Evolutionary conservation across 2,329 filamentous ascomycete genomes (phyloP).

Genomic region (Venturia effusa): DNA sequence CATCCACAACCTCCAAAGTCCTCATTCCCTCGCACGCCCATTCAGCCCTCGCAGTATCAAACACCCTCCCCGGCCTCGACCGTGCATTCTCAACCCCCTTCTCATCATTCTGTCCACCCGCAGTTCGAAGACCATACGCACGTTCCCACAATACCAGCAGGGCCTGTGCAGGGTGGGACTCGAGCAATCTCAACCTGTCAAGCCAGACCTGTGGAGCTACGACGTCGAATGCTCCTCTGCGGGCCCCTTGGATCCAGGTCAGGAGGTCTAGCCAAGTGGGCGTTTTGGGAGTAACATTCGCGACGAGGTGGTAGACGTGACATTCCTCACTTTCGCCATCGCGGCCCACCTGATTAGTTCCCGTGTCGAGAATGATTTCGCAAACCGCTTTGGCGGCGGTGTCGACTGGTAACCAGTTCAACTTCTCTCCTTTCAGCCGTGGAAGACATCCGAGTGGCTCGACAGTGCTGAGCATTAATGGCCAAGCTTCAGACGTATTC

Average conservation of each 20-base stretch:
- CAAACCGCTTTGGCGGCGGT: slow-evolving; percentile 18
- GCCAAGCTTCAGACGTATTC: slow-evolving; percentile 41
- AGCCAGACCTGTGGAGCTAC: neutral
- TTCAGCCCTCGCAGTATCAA: neutral
- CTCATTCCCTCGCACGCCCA: neutral
- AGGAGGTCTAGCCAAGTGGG: neutral
- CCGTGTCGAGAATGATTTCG: slow-evolving; percentile 9
- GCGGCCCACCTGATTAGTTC: neutral
- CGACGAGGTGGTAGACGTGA: neutral
- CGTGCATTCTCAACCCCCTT: neutral
- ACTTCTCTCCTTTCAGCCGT: slow-evolving; percentile 15
- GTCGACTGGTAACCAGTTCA: slow-evolving; percentile 23
- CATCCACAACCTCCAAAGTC: neutral
- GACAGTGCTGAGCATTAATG: slow-evolving; percentile 34
- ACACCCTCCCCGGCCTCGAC: neutral
- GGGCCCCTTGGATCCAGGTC: neutral
- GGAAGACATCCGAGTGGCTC: slow-evolving; percentile 21
- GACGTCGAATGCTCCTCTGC: neutral
- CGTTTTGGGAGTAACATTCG: neutral
- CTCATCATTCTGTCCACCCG: neutral
- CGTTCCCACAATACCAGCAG: neutral
- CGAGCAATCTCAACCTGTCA: neutral
- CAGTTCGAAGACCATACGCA: neutral
- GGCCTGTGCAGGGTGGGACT: neutral
- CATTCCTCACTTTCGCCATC: neutral